Evolutionary conservation across 2,329 filamentous ascomycete species (phyloP).

Genomic region (Uncinocarpus reesii): DNA sequence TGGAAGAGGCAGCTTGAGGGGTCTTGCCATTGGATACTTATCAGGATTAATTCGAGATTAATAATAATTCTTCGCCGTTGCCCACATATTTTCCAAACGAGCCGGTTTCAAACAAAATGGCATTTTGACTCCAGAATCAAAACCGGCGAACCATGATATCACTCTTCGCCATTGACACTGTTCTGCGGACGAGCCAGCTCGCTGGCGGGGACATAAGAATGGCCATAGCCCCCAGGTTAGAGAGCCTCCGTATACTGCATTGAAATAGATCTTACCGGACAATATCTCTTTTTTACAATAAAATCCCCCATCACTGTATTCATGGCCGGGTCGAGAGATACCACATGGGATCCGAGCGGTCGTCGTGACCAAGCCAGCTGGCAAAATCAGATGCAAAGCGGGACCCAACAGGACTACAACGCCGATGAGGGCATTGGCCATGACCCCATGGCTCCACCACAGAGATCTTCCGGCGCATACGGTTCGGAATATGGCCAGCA

Average conservation of each 20-base stretch:
- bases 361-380: conserved; percentile 11
- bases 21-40: not conserved
- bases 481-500: not conserved
- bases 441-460: conserved; percentile 2
- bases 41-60: not conserved
- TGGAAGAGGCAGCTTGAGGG: not conserved
- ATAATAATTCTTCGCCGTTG: too few relatives aligned
- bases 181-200: too few relatives aligned
- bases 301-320: not conserved
- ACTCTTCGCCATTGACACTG: not conserved
- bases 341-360: conserved; percentile 7
- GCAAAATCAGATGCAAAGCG: conserved; percentile 8
- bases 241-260: not conserved
- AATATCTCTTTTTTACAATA: not conserved
- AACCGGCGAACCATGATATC: conserved; percentile 5
- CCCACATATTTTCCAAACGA: too few relatives aligned
- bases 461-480: conserved; percentile 4
- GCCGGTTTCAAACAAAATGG: not conserved
- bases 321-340: conserved; percentile 15
- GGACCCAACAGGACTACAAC: conserved; percentile 8
- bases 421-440: conserved; percentile 10
- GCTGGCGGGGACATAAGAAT: too few relatives aligned
- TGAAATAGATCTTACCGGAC: not conserved
- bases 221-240: too few relatives aligned
- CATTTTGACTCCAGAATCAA: not conserved